phyloP scores from a whole-genome alignment of 176 grass and related monocot species.

The Thalia dealbata region DNA sequence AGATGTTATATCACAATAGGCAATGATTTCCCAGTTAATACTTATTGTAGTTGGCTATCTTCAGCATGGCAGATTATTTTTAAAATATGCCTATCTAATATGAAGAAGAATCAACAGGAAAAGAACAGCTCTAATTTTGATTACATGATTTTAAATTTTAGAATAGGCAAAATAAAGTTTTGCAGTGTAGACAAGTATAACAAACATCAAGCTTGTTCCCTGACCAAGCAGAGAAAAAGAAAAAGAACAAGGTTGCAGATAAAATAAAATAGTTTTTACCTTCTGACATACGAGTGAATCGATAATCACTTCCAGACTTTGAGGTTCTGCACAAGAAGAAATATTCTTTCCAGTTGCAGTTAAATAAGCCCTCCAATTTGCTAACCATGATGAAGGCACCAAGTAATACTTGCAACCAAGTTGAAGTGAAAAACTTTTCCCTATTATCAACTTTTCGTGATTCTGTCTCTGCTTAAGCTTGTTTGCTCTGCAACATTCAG shows the following conservation, averaged over 20 bases:
- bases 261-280: constrained; percentile 35
- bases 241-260: background rate
- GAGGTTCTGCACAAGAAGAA: constrained; percentile 62
- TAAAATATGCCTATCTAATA: background rate
- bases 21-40: background rate
- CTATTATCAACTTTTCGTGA: constrained; percentile 75
- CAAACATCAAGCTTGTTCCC: background rate
- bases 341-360: constrained; percentile 86
- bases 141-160: background rate
- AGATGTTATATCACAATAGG: background rate
- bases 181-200: background rate
- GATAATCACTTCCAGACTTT: constrained; percentile 48
- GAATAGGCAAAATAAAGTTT: background rate
- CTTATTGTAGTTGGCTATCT: too few relatives aligned
- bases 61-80: background rate
- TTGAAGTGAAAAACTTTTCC: constrained; percentile 55
- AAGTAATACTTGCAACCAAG: constrained; percentile 70
- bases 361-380: constrained; percentile 83
- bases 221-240: background rate
- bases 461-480: constrained; percentile 77
- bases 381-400: constrained; percentile 76
- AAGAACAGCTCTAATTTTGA: too few relatives aligned
- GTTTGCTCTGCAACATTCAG: constrained; percentile 38
- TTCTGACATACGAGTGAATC: constrained; percentile 82
- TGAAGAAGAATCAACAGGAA: too few relatives aligned